These are phyloP conservation scores for Colletotrichum sp. DNA, from an alignment of 2,329 filamentous ascomycete species.

Conservation along the genomic window DNA sequence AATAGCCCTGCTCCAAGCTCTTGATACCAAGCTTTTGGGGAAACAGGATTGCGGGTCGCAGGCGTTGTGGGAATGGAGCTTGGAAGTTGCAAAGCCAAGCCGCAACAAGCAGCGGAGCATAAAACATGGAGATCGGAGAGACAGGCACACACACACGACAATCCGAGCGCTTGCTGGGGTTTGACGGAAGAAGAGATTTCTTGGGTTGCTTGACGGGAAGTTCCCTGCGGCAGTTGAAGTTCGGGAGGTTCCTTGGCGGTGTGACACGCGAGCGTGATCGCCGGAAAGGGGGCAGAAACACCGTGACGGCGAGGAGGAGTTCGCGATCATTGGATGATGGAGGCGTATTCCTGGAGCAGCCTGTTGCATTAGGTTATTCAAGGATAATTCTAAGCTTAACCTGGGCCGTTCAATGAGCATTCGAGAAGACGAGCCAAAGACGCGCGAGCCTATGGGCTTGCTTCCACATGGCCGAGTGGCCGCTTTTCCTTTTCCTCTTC, in stretches of 20 bases:
- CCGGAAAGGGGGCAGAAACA: background rate
- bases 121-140: background rate
- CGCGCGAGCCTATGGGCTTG: background rate
- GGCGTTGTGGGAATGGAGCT: background rate
- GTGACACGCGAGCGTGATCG: constrained; percentile 8
- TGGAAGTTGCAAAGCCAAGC: background rate
- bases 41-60: background rate
- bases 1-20: background rate
- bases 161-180: background rate
- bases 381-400: background rate
- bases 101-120: background rate
- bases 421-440: background rate
- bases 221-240: constrained; percentile 4
- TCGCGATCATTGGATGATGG: background rate
- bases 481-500: background rate
- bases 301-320: background rate
- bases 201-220: background rate
- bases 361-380: background rate
- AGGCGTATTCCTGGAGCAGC: background rate
- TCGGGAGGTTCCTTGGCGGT: constrained; percentile 2
- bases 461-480: background rate
- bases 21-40: background rate
- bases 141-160: background rate
- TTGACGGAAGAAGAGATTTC: background rate
- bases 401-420: background rate